Conservation (phyloP, 2,329 filamentous ascomycete species). For the Pezicula neosporulosa region DNA sequence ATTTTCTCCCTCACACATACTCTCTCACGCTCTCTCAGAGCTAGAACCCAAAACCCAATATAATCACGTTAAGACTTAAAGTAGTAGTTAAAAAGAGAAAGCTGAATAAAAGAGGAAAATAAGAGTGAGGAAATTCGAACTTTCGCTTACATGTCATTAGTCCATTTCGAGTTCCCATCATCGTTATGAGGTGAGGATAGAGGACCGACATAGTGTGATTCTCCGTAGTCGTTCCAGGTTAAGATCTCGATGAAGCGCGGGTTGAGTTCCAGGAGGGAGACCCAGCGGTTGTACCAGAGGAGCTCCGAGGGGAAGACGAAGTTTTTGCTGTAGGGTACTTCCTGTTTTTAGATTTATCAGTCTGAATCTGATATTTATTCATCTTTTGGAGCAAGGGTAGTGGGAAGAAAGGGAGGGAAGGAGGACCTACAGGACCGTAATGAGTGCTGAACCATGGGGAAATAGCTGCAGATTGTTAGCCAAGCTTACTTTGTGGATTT, state of each 20-base stretch:
- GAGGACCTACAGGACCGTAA: constrained; percentile 41
- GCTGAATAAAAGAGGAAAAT: too few species aligned
- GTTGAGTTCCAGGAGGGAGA: constrained; percentile 36
- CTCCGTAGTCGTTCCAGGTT: constrained; percentile 23
- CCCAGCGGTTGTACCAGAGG: constrained; percentile 56
- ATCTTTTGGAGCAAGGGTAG: too few species aligned
- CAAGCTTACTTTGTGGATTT: too few species aligned
- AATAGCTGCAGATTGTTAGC: constrained; percentile 10
- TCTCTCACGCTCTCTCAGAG: too few species aligned
- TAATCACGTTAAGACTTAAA: too few species aligned
- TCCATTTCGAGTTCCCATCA: constrained; percentile 33
- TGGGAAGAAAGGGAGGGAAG: constrained; percentile 52
- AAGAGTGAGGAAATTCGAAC: background rate
- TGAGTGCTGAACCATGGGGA: constrained; percentile 33
- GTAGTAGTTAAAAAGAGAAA: too few species aligned
- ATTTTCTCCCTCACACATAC: too few species aligned
- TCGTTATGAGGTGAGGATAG: constrained; percentile 33
- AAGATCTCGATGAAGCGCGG: constrained; percentile 41
- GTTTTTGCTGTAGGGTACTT: constrained; percentile 37
- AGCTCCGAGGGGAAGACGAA: constrained; percentile 58
- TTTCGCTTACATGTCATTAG: constrained; percentile 20
- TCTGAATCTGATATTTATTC: too few species aligned
- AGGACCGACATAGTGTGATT: constrained; percentile 45
- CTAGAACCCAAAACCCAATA: too few species aligned
- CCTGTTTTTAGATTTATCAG: constrained; percentile 21